Evolutionary conservation across 2,329 filamentous ascomycete genomes (phyloP).

Genomic region (Alternaria burnsii): DNA sequence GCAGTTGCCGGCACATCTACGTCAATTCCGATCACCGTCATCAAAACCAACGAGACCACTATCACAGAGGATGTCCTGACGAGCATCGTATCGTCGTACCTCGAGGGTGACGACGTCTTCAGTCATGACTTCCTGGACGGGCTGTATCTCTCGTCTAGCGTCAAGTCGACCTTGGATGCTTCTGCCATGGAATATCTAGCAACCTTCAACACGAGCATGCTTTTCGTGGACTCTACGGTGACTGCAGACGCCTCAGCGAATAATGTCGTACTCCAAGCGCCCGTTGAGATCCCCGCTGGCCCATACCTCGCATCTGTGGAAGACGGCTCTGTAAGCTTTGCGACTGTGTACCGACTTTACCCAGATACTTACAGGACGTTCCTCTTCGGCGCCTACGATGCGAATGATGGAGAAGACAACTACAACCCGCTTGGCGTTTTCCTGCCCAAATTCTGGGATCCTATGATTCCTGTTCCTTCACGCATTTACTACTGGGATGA

Average conservation of each 20-base stretch:
- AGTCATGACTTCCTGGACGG: slow-evolving; percentile 48
- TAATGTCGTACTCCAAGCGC: slow-evolving; percentile 2
- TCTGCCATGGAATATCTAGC: slow-evolving; percentile 30
- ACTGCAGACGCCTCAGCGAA: slow-evolving; percentile 7
- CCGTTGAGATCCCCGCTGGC: slow-evolving; percentile 32
- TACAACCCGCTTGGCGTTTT: slow-evolving; percentile 36
- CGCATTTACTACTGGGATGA: slow-evolving; percentile 51
- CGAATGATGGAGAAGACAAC: slow-evolving; percentile 32
- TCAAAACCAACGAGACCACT: slow-evolving; percentile 39
- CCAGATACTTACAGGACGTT: slow-evolving; percentile 42
- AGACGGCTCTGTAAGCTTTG: slow-evolving; percentile 25
- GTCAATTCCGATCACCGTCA: slow-evolving; percentile 38
- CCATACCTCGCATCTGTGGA: slow-evolving; percentile 38
- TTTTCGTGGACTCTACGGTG: slow-evolving; percentile 25
- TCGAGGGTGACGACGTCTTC: slow-evolving; percentile 50
- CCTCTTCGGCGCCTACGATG: slow-evolving; percentile 41
- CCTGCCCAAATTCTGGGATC: slow-evolving; percentile 38
- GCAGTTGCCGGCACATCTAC: slow-evolving; percentile 8
- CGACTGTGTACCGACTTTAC: slow-evolving; percentile 43
- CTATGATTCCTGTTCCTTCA: slow-evolving; percentile 50
- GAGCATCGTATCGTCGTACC: slow-evolving; percentile 40
- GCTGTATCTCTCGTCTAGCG: slow-evolving; percentile 40
- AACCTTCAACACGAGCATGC: slow-evolving; percentile 24
- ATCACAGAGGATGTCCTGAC: slow-evolving; percentile 44
- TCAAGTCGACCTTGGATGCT: slow-evolving; percentile 28